These are phyloP conservation scores for Pelargonium cotyledonis DNA, from an alignment of 441 rosid genomes.

Conservation along the genomic window DNA sequence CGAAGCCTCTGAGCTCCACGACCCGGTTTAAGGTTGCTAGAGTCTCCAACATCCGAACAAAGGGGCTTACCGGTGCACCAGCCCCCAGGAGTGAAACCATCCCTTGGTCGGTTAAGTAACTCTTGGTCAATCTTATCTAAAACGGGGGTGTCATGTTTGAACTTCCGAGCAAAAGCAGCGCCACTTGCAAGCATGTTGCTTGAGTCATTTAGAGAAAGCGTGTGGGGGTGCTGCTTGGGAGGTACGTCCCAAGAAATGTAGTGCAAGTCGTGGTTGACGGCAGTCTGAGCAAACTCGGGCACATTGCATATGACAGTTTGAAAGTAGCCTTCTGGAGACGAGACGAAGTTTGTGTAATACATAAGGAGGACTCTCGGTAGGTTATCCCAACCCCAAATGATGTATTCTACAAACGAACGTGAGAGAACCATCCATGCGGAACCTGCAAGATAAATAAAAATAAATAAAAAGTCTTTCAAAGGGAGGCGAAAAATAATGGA, in stretches of 20 bases:
- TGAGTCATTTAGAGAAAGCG: slow-evolving; percentile 55
- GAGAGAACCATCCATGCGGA: slow-evolving; percentile 98
- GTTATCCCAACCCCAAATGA: slow-evolving; percentile 97
- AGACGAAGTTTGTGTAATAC: slow-evolving; percentile 89
- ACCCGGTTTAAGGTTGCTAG: slow-evolving; percentile 57
- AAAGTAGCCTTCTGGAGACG: slow-evolving; percentile 94
- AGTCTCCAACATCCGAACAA: slow-evolving; percentile 63
- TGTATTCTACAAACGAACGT: slow-evolving; percentile 69
- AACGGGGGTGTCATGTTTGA: slow-evolving; percentile 42
- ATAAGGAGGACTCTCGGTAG: slow-evolving; percentile 76
- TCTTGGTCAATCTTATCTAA: slow-evolving; percentile 63
- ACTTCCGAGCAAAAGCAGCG: slow-evolving; percentile 83
- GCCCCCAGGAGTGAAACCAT: slow-evolving; percentile 75
- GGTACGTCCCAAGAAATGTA: slow-evolving; percentile 90
- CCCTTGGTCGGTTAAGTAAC: slow-evolving; percentile 48
- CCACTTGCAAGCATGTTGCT: slow-evolving; percentile 57
- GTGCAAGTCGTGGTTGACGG: slow-evolving; percentile 80
- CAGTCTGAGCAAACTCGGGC: slow-evolving; percentile 61
- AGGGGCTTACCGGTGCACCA: slow-evolving; percentile 74
- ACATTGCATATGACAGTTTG: slow-evolving; percentile 92
- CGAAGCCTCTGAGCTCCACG: slow-evolving; percentile 66
- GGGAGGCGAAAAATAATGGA: not conserved
- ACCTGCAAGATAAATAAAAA: slow-evolving; percentile 38
- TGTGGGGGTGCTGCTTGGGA: slow-evolving; percentile 83
- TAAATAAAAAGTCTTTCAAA: no score